Evolutionary conservation across 805 yeast species (phyloP), one percentile per base, ranked within the genome.

Genomic region (Wickerhamiella dianesei): DNA sequence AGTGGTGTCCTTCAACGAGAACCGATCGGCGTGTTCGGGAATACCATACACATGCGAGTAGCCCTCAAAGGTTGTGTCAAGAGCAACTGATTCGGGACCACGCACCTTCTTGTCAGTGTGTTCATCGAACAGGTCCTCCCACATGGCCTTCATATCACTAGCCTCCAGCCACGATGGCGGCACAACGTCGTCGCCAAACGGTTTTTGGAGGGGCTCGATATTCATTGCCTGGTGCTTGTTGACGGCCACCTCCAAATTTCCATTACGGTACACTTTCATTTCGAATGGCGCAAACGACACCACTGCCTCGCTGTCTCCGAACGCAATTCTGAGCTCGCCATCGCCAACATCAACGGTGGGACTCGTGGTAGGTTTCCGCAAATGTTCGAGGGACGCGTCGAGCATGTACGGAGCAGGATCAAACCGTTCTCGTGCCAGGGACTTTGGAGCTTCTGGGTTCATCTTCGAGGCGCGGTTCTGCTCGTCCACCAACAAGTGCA

Each of bases 21-120:
- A 64, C 1, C 81, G 68, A 55, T 85, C 95, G 0, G 97, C 89
- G 59, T 92, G 98, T 63, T 92, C 98, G 0, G 98, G 97, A 40
- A 92, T 82, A n/a, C 99, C 99, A 61, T 76, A 92, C 1, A 85
- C 82, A 56, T 80, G 72, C 3, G 68, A 60, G 54, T 71, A 80
- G 0, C 76, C 79, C 2, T 64, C 59, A 53, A 92, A 79, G 0
- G 76, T 64, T 49, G 86, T 72, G 61, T 92, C 99, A 22, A 83
- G 53, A 0, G 81, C 96, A 21, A 92, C 71, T 0, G 96, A 76
- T 62, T 92, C 97, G 0, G 98, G 97, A 12, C 72, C 71, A 22
- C 59, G 53, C 5, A 87, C 85, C 12, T 82, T 53, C 2, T 70
- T 64, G 60, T 92, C 98, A 2, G 56, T 62, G 35, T 57, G 53